Percentiles rank a stretch among this genome's conserved stretches.
These are phyloP conservation scores for Russula vinacea DNA, from an alignment of 768 basidiomycete genomes.

Conservation along the genomic window DNA sequence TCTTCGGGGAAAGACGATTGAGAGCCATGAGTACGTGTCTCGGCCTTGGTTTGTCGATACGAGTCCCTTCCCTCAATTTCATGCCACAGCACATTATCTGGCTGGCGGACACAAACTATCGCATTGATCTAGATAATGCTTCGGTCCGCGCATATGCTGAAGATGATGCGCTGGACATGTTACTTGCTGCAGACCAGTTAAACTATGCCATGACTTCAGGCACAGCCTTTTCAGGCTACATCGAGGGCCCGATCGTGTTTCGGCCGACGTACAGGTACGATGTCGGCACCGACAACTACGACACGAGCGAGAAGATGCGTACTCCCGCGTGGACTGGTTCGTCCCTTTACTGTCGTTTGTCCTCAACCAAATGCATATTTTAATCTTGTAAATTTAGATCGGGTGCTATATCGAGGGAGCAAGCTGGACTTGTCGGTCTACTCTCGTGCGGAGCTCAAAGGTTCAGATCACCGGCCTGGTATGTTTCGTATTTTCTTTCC, in stretches of 20 bases:
- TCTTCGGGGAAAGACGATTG: slow-evolving; percentile 85
- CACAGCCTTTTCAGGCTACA: slow-evolving; percentile 77
- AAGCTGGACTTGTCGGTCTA: slow-evolving; percentile 74
- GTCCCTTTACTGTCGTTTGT: slow-evolving; percentile 28
- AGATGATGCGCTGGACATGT: slow-evolving; percentile 62
- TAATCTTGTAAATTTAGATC: slow-evolving; percentile 52
- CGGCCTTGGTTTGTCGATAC: slow-evolving; percentile 7
- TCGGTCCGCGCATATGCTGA: slow-evolving; percentile 67
- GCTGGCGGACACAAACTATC: slow-evolving; percentile 95
- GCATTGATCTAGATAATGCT: slow-evolving; percentile 83
- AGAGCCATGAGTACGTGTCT: slow-evolving; percentile 77
- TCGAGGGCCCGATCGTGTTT: slow-evolving; percentile 90
- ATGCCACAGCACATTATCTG: slow-evolving; percentile 75
- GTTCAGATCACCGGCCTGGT: slow-evolving; percentile 98
- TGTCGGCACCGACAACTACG: slow-evolving; percentile 78
- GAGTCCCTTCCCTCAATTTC: slow-evolving; percentile 4
- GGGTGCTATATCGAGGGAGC: slow-evolving; percentile 80
- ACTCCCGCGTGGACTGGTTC: slow-evolving; percentile 97
- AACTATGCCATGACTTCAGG: slow-evolving; percentile 64
- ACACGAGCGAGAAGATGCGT: slow-evolving; percentile 93
- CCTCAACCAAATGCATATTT: slow-evolving; percentile 22
- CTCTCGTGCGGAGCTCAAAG: slow-evolving; percentile 75
- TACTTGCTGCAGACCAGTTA: slow-evolving; percentile 87
- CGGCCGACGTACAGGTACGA: slow-evolving; percentile 94
- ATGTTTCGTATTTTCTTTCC: slow-evolving; percentile 18